Evolutionary conservation across 1,139 yeast species (phyloP).

Genomic region (Nakaseomyces uthaithaninus): DNA sequence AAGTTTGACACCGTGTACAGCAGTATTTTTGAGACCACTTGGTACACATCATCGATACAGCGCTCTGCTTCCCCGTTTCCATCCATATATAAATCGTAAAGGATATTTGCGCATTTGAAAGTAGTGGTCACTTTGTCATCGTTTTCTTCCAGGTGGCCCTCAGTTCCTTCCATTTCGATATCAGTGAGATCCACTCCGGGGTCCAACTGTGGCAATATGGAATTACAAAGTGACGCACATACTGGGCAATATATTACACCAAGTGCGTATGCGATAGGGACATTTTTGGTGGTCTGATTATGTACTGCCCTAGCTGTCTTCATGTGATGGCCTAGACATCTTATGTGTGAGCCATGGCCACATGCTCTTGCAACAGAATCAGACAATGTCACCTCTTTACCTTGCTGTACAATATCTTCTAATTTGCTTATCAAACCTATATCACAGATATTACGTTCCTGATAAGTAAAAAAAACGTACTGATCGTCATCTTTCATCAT

Average conservation of each 20-base stretch:
- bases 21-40: slow-evolving; percentile 15
- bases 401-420: slow-evolving; percentile 2
- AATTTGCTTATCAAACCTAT: slow-evolving; percentile 10
- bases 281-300: slow-evolving; percentile 69
- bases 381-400: slow-evolving; percentile 6
- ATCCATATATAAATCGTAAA: slow-evolving; percentile 14
- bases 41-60: slow-evolving; percentile 7
- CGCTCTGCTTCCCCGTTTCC: slow-evolving; percentile 4
- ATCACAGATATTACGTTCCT: slow-evolving; percentile 26
- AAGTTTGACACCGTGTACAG: slow-evolving; percentile 21
- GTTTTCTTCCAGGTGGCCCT: not conserved
- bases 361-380: slow-evolving; percentile 64
- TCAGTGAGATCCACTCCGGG: not conserved
- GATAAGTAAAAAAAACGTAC: slow-evolving; percentile 41
- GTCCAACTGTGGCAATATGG: slow-evolving; percentile 54
- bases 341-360: slow-evolving; percentile 89
- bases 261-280: slow-evolving; percentile 65
- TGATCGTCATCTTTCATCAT: slow-evolving; percentile 68
- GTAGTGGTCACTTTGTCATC: not conserved
- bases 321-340: slow-evolving; percentile 62
- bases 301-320: slow-evolving; percentile 47
- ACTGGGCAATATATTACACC: slow-evolving; percentile 83
- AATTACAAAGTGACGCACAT: slow-evolving; percentile 79
- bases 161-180: not conserved
- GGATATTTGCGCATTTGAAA: slow-evolving; percentile 17